phyloP scores from a whole-genome alignment of 73 alveolate species.

The Paramecium primaurelia region DNA sequence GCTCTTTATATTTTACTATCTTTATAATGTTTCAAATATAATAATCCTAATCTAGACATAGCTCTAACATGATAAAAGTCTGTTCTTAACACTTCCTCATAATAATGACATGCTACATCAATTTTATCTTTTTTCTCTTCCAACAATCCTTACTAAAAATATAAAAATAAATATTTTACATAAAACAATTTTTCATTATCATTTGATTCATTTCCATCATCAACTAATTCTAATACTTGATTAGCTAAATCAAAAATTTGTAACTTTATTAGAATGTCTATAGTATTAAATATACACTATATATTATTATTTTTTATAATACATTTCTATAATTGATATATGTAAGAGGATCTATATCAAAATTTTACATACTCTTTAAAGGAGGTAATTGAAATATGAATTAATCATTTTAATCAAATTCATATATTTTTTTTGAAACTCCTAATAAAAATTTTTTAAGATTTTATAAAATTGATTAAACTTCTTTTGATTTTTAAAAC shows the following conservation, averaged over 20 bases:
- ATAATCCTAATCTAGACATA: constrained; percentile 1
- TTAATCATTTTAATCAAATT: background rate
- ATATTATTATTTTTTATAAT: background rate
- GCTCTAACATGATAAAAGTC: constrained; percentile 19
- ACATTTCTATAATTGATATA: constrained; percentile 24
- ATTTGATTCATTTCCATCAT: constrained; percentile 21
- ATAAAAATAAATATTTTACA: background rate
- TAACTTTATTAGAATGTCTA: background rate
- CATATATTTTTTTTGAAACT: background rate
- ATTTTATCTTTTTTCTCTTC: background rate
- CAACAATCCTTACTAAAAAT: background rate
- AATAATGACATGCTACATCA: background rate
- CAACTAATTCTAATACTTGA: background rate
- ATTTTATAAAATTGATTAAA: background rate
- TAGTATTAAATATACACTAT: background rate
- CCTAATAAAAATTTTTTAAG: background rate
- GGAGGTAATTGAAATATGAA: background rate
- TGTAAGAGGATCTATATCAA: constrained; percentile 7
- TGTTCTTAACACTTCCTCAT: background rate
- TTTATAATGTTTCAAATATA: background rate
- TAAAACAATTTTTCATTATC: background rate
- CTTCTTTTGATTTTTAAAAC: constrained; percentile 17
- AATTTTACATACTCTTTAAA: background rate
- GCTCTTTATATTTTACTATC: constrained; percentile 15
- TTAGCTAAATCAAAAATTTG: background rate